These are phyloP conservation scores for Hyaloscypha bicolor DNA, from an alignment of 495 filamentous ascomycete genomes.

Conservation along the genomic window DNA sequence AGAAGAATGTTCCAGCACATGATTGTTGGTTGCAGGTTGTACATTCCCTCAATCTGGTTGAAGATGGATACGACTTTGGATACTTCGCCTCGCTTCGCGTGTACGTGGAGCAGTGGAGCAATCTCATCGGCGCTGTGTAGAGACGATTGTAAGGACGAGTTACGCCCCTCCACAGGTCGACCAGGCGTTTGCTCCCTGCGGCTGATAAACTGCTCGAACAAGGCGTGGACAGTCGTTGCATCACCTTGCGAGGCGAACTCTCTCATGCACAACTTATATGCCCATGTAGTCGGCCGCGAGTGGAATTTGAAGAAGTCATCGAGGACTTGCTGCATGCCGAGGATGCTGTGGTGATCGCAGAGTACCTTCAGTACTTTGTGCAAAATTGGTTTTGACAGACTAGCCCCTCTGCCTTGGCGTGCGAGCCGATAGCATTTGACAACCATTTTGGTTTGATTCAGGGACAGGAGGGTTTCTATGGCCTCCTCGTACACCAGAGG, in stretches of 20 bases:
- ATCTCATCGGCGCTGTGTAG: constrained; percentile 26
- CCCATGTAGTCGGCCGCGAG: constrained; percentile 39
- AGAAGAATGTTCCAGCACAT: constrained; percentile 78
- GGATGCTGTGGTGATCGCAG: constrained; percentile 39
- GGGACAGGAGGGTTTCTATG: constrained; percentile 9
- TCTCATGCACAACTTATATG: constrained; percentile 51
- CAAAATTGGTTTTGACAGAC: constrained; percentile 33
- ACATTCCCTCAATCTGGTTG: constrained; percentile 52
- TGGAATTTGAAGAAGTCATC: constrained; percentile 54
- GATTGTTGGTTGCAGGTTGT: constrained; percentile 53
- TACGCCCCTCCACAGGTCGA: neutral
- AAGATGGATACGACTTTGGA: constrained; percentile 61
- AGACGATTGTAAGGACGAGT: neutral
- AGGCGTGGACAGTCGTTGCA: constrained; percentile 46
- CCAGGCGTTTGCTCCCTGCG: neutral
- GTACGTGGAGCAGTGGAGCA: constrained; percentile 59
- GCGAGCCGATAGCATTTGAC: constrained; percentile 32
- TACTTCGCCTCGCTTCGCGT: constrained; percentile 66
- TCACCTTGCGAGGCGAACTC: constrained; percentile 59
- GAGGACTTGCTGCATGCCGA: constrained; percentile 52
- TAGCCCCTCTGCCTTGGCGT: constrained; percentile 30
- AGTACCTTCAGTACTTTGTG: constrained; percentile 46
- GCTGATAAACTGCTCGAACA: constrained; percentile 47
- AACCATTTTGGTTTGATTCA: constrained; percentile 11
- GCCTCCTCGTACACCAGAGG: constrained; percentile 11